Evolutionary conservation across 2,329 filamentous ascomycete species (phyloP), one percentile per base, ranked within the genome.

Genomic region (Metarhizium brunneum): DNA sequence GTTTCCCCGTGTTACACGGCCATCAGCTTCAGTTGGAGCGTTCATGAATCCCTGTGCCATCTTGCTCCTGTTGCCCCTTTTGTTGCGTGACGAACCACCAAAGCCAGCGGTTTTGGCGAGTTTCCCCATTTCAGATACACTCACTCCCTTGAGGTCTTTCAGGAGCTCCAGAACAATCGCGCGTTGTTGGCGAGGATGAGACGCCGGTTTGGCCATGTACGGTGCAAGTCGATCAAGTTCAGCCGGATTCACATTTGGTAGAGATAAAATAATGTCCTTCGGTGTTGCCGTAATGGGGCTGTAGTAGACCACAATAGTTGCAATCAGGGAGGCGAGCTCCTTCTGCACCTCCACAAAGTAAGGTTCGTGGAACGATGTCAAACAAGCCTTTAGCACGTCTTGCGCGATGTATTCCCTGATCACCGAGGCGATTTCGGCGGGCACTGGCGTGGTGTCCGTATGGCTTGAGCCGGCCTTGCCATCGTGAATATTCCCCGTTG

Each of bases 271-370:
- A 43, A 97, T 81, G 5, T 84, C 75, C 20, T 85, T 79, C 0
- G 92, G 90, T 0, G 88, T 94, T 6, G 77, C 66, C 7, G 87
- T 92, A 36, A 82, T 71, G 0, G 82, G 76, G 13, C 83, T 82
- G 67, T 96, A 96, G 58, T 88, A 81, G 8, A 87, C 80, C 63
- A 96, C 78, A 58, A 97, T 94, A 4, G 86, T 82, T 0, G 92
- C 92, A 59, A 99, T 96, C 42, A 97, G 78, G 25, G 85, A 82
- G 0, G 91, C 92, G 25, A 99, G 79, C 53, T 99, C 92, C 67
- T 92, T 92, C 65, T 99, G 94, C 59, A 95, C 83, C 62, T 99
- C 94, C 38, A 96, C 92, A 70, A 97, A 99, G 70, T 97, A 96
- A 0, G 90, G 86, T 62, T 99, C 94, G 71, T 97, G 89, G 52